Base-by-base conservation (phyloP, 306 rosid species). In the Gynostemma pentaphyllum region DNA sequence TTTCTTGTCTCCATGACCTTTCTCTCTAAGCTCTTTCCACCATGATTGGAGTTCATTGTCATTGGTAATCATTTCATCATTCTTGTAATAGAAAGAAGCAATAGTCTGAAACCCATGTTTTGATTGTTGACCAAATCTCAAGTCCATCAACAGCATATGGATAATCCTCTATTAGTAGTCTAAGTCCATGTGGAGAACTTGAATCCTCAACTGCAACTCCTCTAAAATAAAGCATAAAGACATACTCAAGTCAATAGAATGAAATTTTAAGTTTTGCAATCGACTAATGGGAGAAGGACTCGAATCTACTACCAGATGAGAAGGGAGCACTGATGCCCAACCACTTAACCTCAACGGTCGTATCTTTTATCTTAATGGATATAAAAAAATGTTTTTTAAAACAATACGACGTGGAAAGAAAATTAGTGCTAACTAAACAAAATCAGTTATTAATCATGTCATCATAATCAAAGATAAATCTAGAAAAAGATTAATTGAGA, bases 91-190 rank as follows among this genome's bases (percentile, higher is more conserved):
- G 50, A 74, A 71, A 34, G 77, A 83, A n/a, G 39, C 84, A 78
- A 21, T 78, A 84, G 1, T 81, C 86, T 5, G 60, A 1, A 26
- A 84, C 86, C 89, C 89, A 84, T 72, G 71, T 47, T 13, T 72
- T 78, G 42, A 84, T 84, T 5, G 86, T 75, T 46, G 74, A 73
- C 90, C 90, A 81, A 9, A 84, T 81, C 67, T 84, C 84, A 18
- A 84, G 65, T 24, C 90, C 90, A 23, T 84, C 90, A 2, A 81
- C 86, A 7, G 84, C 89, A 3, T 68, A 84, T 69, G 89, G 89
- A 68, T 84, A 84, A 66, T 84, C 89, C 7, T 84, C 69, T 30
- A 84, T 76, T 53, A 76, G 2, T n/a, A 81, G 69, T 29, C 68
- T 48, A 21, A 84, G 72, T 55, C 80, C 82, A 18, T 78, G 75